Evolutionary conservation across 2,329 filamentous ascomycete species (phyloP), one percentile per base, ranked within the genome.

Genomic region (Penicillium fuscoglaucum): DNA sequence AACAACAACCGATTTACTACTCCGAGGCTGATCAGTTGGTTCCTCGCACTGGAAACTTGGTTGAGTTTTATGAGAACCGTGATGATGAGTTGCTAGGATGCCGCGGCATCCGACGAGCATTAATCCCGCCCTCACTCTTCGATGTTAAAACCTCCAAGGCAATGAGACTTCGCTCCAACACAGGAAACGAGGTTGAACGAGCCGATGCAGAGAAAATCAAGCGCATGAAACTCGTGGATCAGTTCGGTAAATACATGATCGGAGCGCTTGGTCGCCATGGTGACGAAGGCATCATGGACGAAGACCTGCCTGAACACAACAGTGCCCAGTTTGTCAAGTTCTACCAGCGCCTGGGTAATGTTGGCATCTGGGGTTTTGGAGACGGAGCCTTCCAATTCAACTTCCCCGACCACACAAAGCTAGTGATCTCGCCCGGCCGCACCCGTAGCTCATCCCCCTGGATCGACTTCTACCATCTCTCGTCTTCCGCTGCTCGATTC

Each of bases 211-310:
- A 81, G 59, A 80, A 81, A 60, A 73, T 80, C 61, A 80, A 79
- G 63, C 74, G 78, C 24, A 73, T 82, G 33, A 78, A 76, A 50
- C 67, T 82, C 9, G 77, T 80, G 43, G 78, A 80, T 61, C 79
- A 81, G 54, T 81, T 82, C 57, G 80, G 78, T 21, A 80, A 80
- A 64, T 82, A 82, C 56, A 82, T 82, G 80, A 79, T 80, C 60
- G 78, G 79, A 45, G 75, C 75, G 13, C 69, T 80, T 48, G 77
- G 76, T 29, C 74, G 77, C 57, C 71, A 74, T 62, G 76, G 71
- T 1, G 72, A 75, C 46, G 75, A 76, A 31, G 71, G 66, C 5
- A 56, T 68, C 21, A 59, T 66, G 4, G 70, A 72, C 15, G 70
- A 71, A 21, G 69, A 72, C 9, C 24, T 65, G 31, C 65, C 62